phyloP scores from a whole-genome alignment of 179 eudicot species.

The Dionaea muscipula region DNA sequence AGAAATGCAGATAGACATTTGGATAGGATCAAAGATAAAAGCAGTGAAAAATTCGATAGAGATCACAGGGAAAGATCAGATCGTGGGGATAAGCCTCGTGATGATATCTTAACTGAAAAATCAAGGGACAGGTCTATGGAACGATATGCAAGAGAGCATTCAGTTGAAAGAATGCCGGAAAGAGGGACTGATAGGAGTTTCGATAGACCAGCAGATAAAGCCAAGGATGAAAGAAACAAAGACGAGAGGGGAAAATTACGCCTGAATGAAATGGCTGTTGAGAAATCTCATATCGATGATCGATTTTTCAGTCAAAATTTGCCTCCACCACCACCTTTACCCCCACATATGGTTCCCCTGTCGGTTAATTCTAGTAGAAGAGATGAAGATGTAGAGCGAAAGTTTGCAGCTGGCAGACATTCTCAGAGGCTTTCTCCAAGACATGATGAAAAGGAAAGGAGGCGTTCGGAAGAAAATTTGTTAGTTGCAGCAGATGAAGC shows the following conservation, averaged over 20 bases:
- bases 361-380: constrained; percentile 60
- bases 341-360: constrained; percentile 83
- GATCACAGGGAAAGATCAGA: constrained; percentile 70
- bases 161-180: constrained; percentile 58
- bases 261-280: constrained; percentile 42
- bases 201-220: constrained; percentile 49
- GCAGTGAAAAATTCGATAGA: constrained; percentile 62
- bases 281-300: constrained; percentile 63
- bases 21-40: constrained; percentile 60
- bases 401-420: constrained; percentile 62
- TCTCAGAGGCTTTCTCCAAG: constrained; percentile 83
- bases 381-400: constrained; percentile 85
- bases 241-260: constrained; percentile 74
- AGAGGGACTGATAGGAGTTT: constrained; percentile 53
- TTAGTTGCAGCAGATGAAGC: constrained; percentile 50
- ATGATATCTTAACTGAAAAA: constrained; percentile 51
- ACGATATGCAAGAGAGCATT: constrained; percentile 76
- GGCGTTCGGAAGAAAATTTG: constrained; percentile 78
- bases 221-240: constrained; percentile 69
- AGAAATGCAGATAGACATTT: constrained; percentile 39
- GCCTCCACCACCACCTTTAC: constrained; percentile 98
- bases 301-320: constrained; percentile 70
- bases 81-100: constrained; percentile 64
- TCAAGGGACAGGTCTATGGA: constrained; percentile 74
- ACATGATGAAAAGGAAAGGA: constrained; percentile 87